Conservation (phyloP, 2,329 filamentous ascomycete species). For the Aureobasidium pullulans region DNA sequence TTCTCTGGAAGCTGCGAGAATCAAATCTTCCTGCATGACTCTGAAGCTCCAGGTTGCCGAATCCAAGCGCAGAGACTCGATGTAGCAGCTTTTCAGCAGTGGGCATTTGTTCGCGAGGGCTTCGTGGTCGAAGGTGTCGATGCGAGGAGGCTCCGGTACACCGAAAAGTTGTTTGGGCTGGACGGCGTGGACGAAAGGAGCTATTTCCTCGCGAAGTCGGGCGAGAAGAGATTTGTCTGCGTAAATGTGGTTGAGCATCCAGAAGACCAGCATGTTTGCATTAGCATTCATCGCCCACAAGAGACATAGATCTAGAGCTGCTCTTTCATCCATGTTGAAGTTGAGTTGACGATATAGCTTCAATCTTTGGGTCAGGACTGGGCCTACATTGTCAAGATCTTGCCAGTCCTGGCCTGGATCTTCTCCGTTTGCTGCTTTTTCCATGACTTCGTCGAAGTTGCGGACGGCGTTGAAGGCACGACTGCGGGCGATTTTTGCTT, state of each 20-base stretch:
- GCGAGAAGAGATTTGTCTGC: constrained; percentile 24
- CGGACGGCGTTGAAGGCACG: constrained; percentile 22
- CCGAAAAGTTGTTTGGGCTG: constrained; percentile 26
- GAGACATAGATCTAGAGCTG: constrained; percentile 38
- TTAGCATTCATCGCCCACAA: constrained; percentile 51
- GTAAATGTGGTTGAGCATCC: constrained; percentile 32
- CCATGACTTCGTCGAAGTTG: constrained; percentile 26
- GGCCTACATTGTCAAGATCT: constrained; percentile 26
- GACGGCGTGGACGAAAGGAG: constrained; percentile 23
- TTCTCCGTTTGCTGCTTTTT: constrained; percentile 24
- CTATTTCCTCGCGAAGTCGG: constrained; percentile 29
- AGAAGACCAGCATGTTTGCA: constrained; percentile 39
- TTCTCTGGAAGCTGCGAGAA: constrained; percentile 26
- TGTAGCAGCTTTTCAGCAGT: constrained; percentile 31
- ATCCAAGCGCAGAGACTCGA: constrained; percentile 31
- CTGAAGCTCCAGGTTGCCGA: constrained; percentile 30
- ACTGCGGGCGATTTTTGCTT: constrained; percentile 36
- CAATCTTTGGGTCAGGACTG: constrained; percentile 26
- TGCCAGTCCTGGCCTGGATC: constrained; percentile 28
- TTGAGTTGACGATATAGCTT: constrained; percentile 26
- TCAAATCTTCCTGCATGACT: constrained; percentile 28
- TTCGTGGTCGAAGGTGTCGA: constrained; percentile 28
- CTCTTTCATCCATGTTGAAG: constrained; percentile 26
- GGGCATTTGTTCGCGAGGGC: constrained; percentile 28
- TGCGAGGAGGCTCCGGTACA: constrained; percentile 26